Base-by-base conservation (phyloP, 2,329 filamentous ascomycete genomes). In the Neofusicoccum laricinum region DNA sequence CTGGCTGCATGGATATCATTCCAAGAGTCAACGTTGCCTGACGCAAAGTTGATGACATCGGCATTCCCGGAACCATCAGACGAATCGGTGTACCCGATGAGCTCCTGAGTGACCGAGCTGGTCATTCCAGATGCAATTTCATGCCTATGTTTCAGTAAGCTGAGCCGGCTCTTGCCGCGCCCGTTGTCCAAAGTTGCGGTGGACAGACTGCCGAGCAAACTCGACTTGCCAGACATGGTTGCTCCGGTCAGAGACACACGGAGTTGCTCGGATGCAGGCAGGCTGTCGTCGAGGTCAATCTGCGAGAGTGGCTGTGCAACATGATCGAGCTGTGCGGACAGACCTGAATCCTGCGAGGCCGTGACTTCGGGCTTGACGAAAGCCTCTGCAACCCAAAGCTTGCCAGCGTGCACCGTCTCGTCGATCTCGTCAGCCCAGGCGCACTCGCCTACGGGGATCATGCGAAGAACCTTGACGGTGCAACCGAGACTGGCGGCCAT, bases 401-500 rank as follows among this genome's bases (percentile, higher is more conserved):
- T 87, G 30, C 46, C 53, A 17, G 14, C 17, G 25, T 43, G 63
- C 11, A 38, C 34, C 34, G 46, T 61, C 10, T 64, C 53, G 30
- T 61, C 63, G n/a, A 61, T 32, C 12, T 61, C 53, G 65, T 89
- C 87, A 3, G 81, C 71, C 88, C 89, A 92, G 72, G 96, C 89
- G 71, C 93, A 96, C 34, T 91, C 86, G 12, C 94, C 95, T 17
- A 99, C 93, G 53, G 88, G 84, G 36, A 98, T 90, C 80, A 88
- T 90, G 15, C 93, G 89, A 32, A 93, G 81, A 21, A 98, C 85
- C 69, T 94, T 88, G 5, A 97, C 90, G 61, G 86, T 86, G 71
- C 95, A 98, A 4, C 95, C 94, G 55, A 99, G 79, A 73, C 92
- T 96, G 11, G 92, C 90, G 41, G 95, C 94, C 94, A 99, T 99